Conservation (phyloP, 2,329 filamentous ascomycete genomes). For the Pestalotiopsis fici region DNA sequence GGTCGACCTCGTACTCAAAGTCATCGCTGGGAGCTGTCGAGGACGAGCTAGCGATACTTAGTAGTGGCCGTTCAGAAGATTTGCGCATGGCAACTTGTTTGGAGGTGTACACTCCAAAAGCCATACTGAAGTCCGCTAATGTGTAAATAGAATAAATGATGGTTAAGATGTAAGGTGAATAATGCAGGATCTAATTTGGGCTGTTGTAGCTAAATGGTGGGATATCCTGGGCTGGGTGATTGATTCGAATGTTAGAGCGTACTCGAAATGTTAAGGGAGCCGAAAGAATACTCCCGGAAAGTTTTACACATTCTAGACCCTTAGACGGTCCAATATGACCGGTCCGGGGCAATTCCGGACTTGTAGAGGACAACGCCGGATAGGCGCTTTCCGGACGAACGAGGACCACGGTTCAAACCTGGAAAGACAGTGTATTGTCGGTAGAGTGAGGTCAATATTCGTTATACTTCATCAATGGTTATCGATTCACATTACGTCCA, state of each 20-base stretch:
- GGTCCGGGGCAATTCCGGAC: neutral
- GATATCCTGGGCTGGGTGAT: neutral
- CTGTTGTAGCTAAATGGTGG: neutral
- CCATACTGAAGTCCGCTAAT: neutral
- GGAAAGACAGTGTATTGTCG: neutral
- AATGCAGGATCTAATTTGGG: neutral
- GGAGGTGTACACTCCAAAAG: neutral
- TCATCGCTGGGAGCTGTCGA: neutral
- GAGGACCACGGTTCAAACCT: neutral
- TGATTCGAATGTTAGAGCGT: neutral
- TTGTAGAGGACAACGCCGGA: neutral
- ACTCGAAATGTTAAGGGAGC: neutral
- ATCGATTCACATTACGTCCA: neutral
- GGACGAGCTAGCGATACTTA: neutral
- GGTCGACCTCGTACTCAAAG: neutral
- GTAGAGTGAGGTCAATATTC: too few relatives aligned
- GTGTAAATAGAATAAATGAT: neutral
- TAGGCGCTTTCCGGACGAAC: neutral
- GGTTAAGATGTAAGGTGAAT: neutral
- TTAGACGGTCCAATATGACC: too few relatives aligned
- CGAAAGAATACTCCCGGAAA: neutral
- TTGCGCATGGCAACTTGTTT: neutral
- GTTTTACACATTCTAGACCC: neutral
- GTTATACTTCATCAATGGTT: too few relatives aligned
- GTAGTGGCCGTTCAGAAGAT: neutral